Evolutionary conservation across 179 eudicot species (phyloP), one percentile per base, ranked within the genome.

Genomic region (Silene noctiflora): DNA sequence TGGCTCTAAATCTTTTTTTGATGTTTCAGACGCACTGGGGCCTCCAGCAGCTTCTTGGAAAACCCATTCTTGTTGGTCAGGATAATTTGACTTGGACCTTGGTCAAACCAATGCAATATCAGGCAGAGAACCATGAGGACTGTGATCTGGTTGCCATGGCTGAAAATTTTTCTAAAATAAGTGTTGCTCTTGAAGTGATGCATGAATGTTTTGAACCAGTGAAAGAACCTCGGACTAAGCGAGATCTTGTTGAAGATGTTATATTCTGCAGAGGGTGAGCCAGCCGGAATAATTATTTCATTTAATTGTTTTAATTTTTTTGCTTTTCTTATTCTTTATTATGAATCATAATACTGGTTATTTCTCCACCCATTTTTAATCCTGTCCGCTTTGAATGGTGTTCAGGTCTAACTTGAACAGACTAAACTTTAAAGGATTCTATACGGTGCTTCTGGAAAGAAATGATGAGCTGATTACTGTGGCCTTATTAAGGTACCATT

Each of bases 171-270:
- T 81, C 90, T 86, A 96, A 90, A 81, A 90, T 93, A 63, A 85
- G 79, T 85, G 84, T 88, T 63, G 99, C 99, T 75, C 89, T 96
- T 20, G 84, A 85, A 82, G 97, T 93, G 78, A 91, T 96, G 97
- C 99, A 93, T 58, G 99, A 96, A 71, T 93, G 96, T 76, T 96
- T 96, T 78, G 93, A 90, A 73, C 96, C 98, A 72, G 86, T 91
- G 46, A 88, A 85, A 84, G 99, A 93, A 73, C 86, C 89, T 83
- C 84, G 83, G 42, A 91, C 94, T 4, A 76, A 74, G 69, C 83
- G 90, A 64, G 99, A 96, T 87, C 84, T 93, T 75, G 89, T 89
- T 73, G 97, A 91, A 85, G 98, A 93, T 83, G 94, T 96, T 70
- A 85, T 96, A 29, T 93, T 96, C 76, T 76, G 90, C 75, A 86